Percentiles rank a stretch among this genome's conserved stretches.
Evolutionary conservation across 2,329 filamentous ascomycete genomes (phyloP).

Genomic region (Ophiostoma pallidulum): DNA sequence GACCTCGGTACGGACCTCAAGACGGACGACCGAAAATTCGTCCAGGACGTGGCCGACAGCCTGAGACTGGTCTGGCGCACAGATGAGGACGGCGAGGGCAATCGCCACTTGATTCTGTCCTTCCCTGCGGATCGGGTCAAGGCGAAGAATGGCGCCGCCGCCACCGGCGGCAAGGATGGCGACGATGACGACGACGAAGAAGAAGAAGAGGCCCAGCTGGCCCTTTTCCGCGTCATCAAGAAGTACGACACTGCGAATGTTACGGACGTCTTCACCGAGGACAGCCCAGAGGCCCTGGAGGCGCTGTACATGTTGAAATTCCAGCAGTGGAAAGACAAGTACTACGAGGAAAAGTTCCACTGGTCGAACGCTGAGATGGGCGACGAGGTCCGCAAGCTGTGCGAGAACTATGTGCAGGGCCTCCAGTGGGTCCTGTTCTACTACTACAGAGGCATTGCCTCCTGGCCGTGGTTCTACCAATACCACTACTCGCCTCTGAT

Average conservation of each 20-base stretch:
- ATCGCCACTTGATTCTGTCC: constrained; percentile 41
- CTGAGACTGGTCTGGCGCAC: constrained; percentile 50
- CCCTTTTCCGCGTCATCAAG: constrained; percentile 75
- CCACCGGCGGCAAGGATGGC: constrained; percentile 26
- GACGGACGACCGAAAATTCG: constrained; percentile 84
- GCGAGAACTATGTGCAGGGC: constrained; percentile 95
- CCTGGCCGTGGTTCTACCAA: constrained; percentile 96
- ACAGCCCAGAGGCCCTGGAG: constrained; percentile 69
- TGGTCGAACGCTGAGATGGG: constrained; percentile 74
- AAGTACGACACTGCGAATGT: constrained; percentile 86
- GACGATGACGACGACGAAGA: constrained; percentile 63
- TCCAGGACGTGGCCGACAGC: constrained; percentile 69
- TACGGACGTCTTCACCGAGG: constrained; percentile 67
- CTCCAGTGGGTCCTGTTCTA: constrained; percentile 97
- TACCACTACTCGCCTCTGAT: constrained; percentile 99
- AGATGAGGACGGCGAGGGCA: constrained; percentile 45
- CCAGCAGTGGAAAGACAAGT: constrained; percentile 83
- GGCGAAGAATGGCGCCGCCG: not conserved
- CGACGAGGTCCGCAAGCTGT: constrained; percentile 66
- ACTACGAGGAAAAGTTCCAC: constrained; percentile 81
- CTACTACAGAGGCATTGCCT: constrained; percentile 94
- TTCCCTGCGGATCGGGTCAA: constrained; percentile 33
- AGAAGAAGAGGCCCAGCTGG: constrained; percentile 76
- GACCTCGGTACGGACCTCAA: constrained; percentile 65
- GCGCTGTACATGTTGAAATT: constrained; percentile 87